A percentile compares a stretch with the other conserved stretches of the same genome.
Conservation (phyloP, 1,284 basidiomycete genomes). For the Moesziomyces antarcticus region DNA sequence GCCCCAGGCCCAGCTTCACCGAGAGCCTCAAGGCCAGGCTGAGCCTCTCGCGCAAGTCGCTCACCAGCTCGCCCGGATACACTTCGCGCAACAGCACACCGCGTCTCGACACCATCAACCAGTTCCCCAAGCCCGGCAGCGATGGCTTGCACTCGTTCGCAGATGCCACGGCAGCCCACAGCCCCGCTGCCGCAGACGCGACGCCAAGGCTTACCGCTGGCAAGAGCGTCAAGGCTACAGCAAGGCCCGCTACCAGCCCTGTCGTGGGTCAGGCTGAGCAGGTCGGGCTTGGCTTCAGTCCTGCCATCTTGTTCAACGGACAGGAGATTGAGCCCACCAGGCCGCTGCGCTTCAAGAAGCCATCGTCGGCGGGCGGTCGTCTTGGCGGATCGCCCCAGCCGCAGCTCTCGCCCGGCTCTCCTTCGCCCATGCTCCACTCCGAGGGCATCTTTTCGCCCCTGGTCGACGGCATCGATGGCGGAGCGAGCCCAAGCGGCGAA, state of each 20-base stretch:
- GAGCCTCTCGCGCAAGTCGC: slow-evolving; percentile 44
- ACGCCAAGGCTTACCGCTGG: slow-evolving; percentile 20
- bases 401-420: slow-evolving; percentile 17
- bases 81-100: slow-evolving; percentile 32
- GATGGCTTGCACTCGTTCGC: slow-evolving; percentile 5
- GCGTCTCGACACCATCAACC: slow-evolving; percentile 27
- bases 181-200: slow-evolving; percentile 5
- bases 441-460: slow-evolving; percentile 22
- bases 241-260: slow-evolving; percentile 28
- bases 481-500: slow-evolving; percentile 17
- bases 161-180: neutral
- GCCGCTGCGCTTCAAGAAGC: slow-evolving; percentile 39
- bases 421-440: slow-evolving; percentile 41
- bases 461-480: slow-evolving; percentile 5
- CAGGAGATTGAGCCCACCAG: slow-evolving; percentile 36
- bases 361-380: slow-evolving; percentile 27
- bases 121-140: slow-evolving; percentile 31
- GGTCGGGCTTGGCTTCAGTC: slow-evolving; percentile 24
- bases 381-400: slow-evolving; percentile 29
- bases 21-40: slow-evolving; percentile 39
- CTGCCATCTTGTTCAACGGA: slow-evolving; percentile 46
- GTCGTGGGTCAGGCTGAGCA: slow-evolving; percentile 12
- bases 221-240: slow-evolving; percentile 10
- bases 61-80: slow-evolving; percentile 33
- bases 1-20: slow-evolving; percentile 34